These are phyloP conservation scores for Penicillium sp. DNA, from an alignment of 2,329 filamentous ascomycete species.

Conservation along the genomic window DNA sequence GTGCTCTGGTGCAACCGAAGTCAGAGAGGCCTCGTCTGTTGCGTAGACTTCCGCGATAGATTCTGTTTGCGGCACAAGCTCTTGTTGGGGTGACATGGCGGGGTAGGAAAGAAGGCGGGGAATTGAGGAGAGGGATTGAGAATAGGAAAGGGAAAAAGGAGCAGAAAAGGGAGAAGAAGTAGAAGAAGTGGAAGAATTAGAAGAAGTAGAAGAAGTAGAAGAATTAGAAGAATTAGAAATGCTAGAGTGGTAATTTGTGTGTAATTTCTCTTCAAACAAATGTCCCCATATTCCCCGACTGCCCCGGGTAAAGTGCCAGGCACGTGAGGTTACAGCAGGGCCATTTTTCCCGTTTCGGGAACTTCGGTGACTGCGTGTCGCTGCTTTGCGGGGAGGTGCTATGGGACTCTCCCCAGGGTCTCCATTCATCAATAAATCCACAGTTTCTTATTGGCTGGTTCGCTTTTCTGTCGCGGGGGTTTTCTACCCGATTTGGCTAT, in stretches of 20 bases:
- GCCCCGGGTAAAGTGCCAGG: constrained; percentile 15
- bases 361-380: constrained; percentile 18
- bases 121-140: not conserved
- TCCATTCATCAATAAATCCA: not conserved
- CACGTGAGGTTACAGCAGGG: constrained; percentile 6
- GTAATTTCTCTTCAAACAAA: not conserved
- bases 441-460: not conserved
- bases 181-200: not conserved
- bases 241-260: not conserved
- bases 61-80: constrained; percentile 68
- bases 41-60: constrained; percentile 82
- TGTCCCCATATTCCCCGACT: constrained; percentile 12
- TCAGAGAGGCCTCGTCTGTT: constrained; percentile 70
- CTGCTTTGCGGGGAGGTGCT: constrained; percentile 10
- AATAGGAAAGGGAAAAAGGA: not conserved
- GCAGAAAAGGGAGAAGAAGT: no score
- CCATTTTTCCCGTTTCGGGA: constrained; percentile 2
- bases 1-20: constrained; percentile 65
- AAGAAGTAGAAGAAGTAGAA: not conserved
- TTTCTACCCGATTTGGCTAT: constrained; percentile 5
- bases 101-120: constrained; percentile 14
- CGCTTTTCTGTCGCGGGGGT: not conserved
- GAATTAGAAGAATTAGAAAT: not conserved
- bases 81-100: constrained; percentile 41
- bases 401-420: not conserved